Base-by-base conservation (phyloP, 2,329 filamentous ascomycete genomes). In the Trichophaea hybrida region DNA sequence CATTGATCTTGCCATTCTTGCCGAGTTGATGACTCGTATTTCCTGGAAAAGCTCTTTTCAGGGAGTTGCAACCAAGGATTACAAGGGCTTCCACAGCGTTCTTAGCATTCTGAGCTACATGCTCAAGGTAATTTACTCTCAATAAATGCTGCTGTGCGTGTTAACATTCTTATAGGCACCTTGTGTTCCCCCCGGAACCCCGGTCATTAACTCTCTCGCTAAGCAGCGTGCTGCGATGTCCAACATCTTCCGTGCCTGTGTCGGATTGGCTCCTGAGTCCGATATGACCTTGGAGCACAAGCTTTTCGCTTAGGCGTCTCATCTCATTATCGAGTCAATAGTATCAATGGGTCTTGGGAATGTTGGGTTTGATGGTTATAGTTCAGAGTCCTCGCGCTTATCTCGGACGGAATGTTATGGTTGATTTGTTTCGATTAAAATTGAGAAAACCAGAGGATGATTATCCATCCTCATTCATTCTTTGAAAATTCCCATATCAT, bases 281-380 rank as follows among this genome's bases (percentile, higher is more conserved):
- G 93, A 98, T 73, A 98, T 98, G 93, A 96, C 90, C 44, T 81
- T 97, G 57, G 93, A 98, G 80, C 91, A 97, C 78, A 98, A 97
- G 83, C 81, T 97, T 65, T 90, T 96, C 38, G 53, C 53, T 46
- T 55, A 55, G 15, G n/a, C 53, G 31, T 17, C 10, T 6, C 24
- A 12, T 17, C 10, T 6, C 24, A 12, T 24, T 13, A 50, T 50
- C 17, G 46, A 50, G 12, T 8, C 10, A 17, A 31, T 1, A 4
- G 48, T 12, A 51, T 13, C n/a, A 32, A 24, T 50, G n/a, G 48
- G 48, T 13, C 4, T 51, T 32, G 48, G 48, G n/a, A 24, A 13
- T 17, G n/a, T 24, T 24, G 24, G 24, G 3, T 24, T 24, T 24
- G 24, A 24, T 24, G 24, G 24, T 24, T 24, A 2, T 2, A 2